phyloP scores from a whole-genome alignment of 1,284 basidiomycete species.

The Microbotryomycetes sp. region DNA sequence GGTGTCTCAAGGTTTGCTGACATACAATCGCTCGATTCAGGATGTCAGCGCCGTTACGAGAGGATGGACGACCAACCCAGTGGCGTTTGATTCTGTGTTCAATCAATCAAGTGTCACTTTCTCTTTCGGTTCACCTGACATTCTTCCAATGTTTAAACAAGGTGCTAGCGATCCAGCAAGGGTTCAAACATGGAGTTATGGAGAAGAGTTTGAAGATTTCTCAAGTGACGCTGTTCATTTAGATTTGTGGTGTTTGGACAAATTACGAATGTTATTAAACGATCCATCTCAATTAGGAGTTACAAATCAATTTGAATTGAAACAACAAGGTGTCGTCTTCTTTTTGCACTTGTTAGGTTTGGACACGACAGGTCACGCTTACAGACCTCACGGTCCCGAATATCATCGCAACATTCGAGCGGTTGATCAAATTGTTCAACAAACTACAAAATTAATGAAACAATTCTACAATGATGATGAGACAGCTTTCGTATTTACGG shows the following conservation, averaged over 20 bases:
- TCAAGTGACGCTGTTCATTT: slow-evolving; percentile 64
- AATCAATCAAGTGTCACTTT: slow-evolving; percentile 74
- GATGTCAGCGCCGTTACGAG: slow-evolving; percentile 4
- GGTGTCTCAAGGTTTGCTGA: background rate
- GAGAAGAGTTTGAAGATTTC: slow-evolving; percentile 73
- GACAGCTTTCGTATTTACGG: slow-evolving; percentile 76
- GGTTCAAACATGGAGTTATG: slow-evolving; percentile 69
- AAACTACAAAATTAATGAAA: slow-evolving; percentile 58
- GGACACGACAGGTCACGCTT: slow-evolving; percentile 82
- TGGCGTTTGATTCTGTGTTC: slow-evolving; percentile 83
- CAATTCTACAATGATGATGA: slow-evolving; percentile 59
- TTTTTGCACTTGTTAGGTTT: slow-evolving; percentile 79
- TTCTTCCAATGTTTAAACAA: slow-evolving; percentile 77
- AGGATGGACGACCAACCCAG: slow-evolving; percentile 84
- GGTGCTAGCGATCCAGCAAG: slow-evolving; percentile 50
- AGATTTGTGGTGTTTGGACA: slow-evolving; percentile 72
- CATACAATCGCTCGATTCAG: slow-evolving; percentile 3
- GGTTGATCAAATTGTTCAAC: slow-evolving; percentile 68
- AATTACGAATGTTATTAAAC: slow-evolving; percentile 54
- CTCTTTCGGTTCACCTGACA: slow-evolving; percentile 83
- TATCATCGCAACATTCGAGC: slow-evolving; percentile 79
- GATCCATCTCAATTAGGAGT: slow-evolving; percentile 55
- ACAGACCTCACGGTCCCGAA: slow-evolving; percentile 70
- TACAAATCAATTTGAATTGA: slow-evolving; percentile 52
- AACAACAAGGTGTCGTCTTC: slow-evolving; percentile 59